phyloP scores from a whole-genome alignment of 164 flowering plant genomes.

The Taxillus chinensis region DNA sequence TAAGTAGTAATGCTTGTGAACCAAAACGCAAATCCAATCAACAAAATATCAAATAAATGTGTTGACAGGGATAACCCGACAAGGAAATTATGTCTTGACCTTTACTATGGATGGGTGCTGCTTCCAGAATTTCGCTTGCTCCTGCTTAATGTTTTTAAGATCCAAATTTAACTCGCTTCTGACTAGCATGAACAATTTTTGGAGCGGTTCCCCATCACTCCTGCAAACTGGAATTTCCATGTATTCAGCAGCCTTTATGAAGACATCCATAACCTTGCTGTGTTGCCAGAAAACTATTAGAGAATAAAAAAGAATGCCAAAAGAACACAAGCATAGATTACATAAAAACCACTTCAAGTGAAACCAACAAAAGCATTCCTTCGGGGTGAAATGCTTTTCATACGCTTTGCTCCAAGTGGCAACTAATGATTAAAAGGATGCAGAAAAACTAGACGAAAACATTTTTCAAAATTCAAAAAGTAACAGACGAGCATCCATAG shows the following conservation, averaged over 20 bases:
- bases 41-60: neutral
- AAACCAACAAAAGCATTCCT: neutral
- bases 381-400: neutral
- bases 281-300: slow-evolving; percentile 8
- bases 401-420: neutral
- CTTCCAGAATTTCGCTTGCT: slow-evolving; percentile 98
- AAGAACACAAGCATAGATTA: neutral
- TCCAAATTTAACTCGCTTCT: slow-evolving; percentile 90
- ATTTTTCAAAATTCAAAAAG: no score
- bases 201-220: slow-evolving; percentile 86
- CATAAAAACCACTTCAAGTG: neutral
- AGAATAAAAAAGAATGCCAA: slow-evolving; percentile 1
- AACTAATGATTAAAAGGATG: neutral
- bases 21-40: neutral
- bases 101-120: slow-evolving; percentile 84
- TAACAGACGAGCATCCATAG: no score
- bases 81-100: slow-evolving; percentile 24
- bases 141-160: slow-evolving; percentile 82
- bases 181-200: slow-evolving; percentile 70
- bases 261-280: slow-evolving; percentile 98
- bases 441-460: neutral
- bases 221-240: slow-evolving; percentile 92
- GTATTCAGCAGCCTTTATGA: slow-evolving; percentile 89
- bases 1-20: slow-evolving; percentile 8
- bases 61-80: neutral